These are phyloP conservation scores for Candida silvicultrix DNA, from an alignment of 805 yeast species.

Conservation along the genomic window DNA sequence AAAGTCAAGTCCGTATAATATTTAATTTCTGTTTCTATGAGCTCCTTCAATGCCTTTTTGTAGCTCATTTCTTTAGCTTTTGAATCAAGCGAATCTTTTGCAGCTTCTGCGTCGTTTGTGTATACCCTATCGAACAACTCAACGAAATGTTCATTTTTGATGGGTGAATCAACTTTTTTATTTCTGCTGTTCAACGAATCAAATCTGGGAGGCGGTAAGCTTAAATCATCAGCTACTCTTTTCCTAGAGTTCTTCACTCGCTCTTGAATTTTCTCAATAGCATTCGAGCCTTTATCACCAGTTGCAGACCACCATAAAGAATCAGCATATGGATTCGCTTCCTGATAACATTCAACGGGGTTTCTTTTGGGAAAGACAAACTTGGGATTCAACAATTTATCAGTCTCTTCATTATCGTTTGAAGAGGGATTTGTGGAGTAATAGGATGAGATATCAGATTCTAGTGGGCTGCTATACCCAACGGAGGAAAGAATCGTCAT, in stretches of 20 bases:
- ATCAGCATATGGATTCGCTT: slow-evolving; percentile 33
- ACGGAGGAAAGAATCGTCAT: not conserved
- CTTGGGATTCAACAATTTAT: slow-evolving; percentile 5
- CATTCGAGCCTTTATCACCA: slow-evolving; percentile 26
- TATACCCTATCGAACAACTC: slow-evolving; percentile 5
- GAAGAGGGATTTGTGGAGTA: slow-evolving; percentile 6
- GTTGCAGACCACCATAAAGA: slow-evolving; percentile 36
- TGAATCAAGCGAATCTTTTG: not conserved
- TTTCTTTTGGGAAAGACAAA: slow-evolving; percentile 17
- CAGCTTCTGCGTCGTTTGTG: not conserved
- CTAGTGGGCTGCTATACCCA: not conserved
- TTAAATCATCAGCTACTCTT: slow-evolving; percentile 3
- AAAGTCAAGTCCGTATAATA: slow-evolving; percentile 25
- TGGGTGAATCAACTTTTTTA: slow-evolving; percentile 32
- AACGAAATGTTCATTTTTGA: slow-evolving; percentile 18
- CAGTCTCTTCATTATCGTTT: not conserved
- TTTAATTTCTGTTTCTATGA: slow-evolving; percentile 28
- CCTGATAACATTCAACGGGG: slow-evolving; percentile 9
- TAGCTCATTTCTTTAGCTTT: slow-evolving; percentile 9
- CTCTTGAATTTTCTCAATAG: slow-evolving; percentile 25
- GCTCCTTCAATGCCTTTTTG: slow-evolving; percentile 18
- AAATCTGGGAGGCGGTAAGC: slow-evolving; percentile 18
- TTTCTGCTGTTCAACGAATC: slow-evolving; percentile 10
- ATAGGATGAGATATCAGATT: slow-evolving; percentile 3
- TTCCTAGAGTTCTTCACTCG: slow-evolving; percentile 14